phyloP scores from a whole-genome alignment of 345 rosid species.

The Dovyalis caffra region DNA sequence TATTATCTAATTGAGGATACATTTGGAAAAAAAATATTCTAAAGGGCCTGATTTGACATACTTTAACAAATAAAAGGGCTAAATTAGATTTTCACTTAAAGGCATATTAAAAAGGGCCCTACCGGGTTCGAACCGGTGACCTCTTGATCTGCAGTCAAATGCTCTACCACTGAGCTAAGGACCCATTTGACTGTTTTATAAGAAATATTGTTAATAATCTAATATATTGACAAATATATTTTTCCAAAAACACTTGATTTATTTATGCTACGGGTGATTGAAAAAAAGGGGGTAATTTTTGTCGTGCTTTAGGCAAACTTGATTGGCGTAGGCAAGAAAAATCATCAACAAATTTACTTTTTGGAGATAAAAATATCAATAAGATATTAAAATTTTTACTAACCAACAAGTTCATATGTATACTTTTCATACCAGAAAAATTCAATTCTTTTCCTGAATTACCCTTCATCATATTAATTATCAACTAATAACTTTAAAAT shows the following conservation, averaged over 20 bases:
- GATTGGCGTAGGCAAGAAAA: too few species aligned
- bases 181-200: neutral
- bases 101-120: slow-evolving; percentile 4
- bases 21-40: neutral
- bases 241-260: too few species aligned
- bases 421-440: neutral
- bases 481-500: neutral
- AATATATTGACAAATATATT: too few species aligned
- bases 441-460: neutral
- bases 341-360: too few species aligned
- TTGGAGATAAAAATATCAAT: too few species aligned
- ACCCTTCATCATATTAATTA: neutral
- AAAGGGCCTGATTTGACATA: neutral
- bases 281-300: too few species aligned
- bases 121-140: slow-evolving; percentile 35
- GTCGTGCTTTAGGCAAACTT: too few species aligned
- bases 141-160: slow-evolving; percentile 36
- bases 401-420: neutral
- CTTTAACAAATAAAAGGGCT: neutral
- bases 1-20: neutral
- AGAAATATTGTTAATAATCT: too few species aligned
- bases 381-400: too few species aligned
- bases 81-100: neutral
- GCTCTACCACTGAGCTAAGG: slow-evolving; percentile 26
- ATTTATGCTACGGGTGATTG: too few species aligned